Percentiles rank a stretch among this genome's conserved stretches.
These are phyloP conservation scores for Talaromyces proteolyticus DNA, from an alignment of 495 filamentous ascomycete species.

Conservation along the genomic window DNA sequence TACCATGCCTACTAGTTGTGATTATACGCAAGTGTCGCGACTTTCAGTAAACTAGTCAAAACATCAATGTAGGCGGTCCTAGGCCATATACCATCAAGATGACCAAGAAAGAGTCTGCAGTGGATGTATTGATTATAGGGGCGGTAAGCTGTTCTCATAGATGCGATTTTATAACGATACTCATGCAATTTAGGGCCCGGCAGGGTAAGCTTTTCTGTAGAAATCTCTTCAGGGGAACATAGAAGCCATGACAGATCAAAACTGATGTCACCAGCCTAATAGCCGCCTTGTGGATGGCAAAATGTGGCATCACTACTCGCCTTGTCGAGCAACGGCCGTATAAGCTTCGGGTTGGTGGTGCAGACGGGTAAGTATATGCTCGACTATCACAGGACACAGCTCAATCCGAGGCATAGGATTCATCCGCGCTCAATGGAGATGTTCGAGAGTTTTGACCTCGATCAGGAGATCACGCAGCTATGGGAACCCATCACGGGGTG, in stretches of 20 bases:
- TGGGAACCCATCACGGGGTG: background rate
- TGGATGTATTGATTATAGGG: background rate
- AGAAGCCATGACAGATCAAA: background rate
- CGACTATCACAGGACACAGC: background rate
- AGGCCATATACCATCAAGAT: background rate
- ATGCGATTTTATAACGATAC: background rate
- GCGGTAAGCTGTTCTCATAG: background rate
- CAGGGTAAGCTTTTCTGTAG: background rate
- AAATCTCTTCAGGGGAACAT: background rate
- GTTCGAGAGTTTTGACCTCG: conserved; percentile 55
- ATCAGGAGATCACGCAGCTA: conserved; percentile 28
- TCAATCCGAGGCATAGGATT: background rate
- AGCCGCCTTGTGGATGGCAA: conserved; percentile 52
- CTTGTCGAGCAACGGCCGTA: conserved; percentile 46
- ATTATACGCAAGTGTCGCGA: background rate
- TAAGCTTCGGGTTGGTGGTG: conserved; percentile 4
- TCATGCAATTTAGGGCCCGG: background rate
- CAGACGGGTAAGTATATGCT: conserved; percentile 8
- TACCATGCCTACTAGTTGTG: background rate
- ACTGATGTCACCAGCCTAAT: conserved; percentile 25
- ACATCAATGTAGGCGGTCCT: background rate
- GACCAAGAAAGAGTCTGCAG: background rate
- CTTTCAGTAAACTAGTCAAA: background rate
- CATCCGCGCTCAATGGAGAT: conserved; percentile 44
- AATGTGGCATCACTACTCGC: conserved; percentile 43